Base-by-base conservation (phyloP, 2,329 filamentous ascomycete genomes). In the Macrophomina phaseolina region DNA sequence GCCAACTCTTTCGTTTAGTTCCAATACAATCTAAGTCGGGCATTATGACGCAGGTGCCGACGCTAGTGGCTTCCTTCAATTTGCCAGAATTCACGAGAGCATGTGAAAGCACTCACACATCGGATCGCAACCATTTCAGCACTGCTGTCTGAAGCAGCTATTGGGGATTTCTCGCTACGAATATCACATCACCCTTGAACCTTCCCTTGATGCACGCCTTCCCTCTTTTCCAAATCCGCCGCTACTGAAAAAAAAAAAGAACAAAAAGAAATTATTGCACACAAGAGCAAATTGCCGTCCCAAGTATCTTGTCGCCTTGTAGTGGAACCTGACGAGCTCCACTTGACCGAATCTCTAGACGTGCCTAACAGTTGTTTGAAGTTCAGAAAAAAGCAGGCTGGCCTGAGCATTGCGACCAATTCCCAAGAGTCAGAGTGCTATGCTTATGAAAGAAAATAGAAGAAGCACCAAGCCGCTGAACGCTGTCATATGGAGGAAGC, bases 401-500 rank as follows among this genome's bases (percentile, higher is more conserved):
- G 30, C 49, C 49, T 62, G 56, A 46, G 42, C 56, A 34, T 6
- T 53, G 23, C 23, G 61, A 51, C 58, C 30, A 40, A 40, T 28
- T 36, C 14, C 8, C 9, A 28, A 38, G 11, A 36, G 45, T 49
- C 58, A 46, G 53, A 52, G 38, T 55, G 64, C 53, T 36, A 66
- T 66, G 64, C 64, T 66, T 55, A 30, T 28, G 32, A 38, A 36
- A 23, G 34, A 16, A 46, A 53, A 28, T 30, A 51, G 28, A 45
- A 23, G 48, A 42, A 66, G 49, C 32, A 60, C 34, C 51, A 36
- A 61, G 32, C 46, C 65, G 56, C 65, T 67, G 48, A 52, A 62
- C 65, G 65, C 56, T 63, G 46, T 62, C 56, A 66, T 62, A 40
- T 49, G 49, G 28, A 46, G 30, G 18, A 52, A 53, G 14, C 30